phyloP scores from a whole-genome alignment of 345 rosid species.

The Gossypium rotundifolium region DNA sequence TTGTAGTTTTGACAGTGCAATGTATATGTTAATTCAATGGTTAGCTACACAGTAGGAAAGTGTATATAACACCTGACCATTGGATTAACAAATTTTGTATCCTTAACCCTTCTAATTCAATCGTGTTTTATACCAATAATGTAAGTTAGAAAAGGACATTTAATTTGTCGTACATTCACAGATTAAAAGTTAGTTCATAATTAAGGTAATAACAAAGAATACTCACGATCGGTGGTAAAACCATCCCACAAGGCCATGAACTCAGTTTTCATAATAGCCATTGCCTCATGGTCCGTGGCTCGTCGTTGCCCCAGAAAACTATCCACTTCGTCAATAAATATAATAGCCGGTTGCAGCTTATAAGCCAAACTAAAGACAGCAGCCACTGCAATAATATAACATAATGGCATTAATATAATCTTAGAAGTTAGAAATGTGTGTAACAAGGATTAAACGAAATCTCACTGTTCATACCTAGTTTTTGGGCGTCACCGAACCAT shows the following conservation, averaged over 20 bases:
- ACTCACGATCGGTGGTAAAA: constrained; percentile 93
- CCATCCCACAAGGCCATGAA: constrained; percentile 99
- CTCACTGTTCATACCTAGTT: background rate
- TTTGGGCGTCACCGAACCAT: constrained; percentile 17
- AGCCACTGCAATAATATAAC: constrained; percentile 49
- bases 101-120: background rate
- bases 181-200: background rate
- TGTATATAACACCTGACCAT: background rate
- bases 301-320: constrained; percentile 93
- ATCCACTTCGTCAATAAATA: constrained; percentile 91
- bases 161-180: background rate
- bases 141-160: background rate
- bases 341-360: constrained; percentile 93
- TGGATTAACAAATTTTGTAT: background rate
- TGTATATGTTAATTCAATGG: background rate
- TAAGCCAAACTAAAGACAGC: constrained; percentile 90
- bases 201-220: background rate
- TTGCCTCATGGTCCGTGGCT: constrained; percentile 70
- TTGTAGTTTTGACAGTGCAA: background rate
- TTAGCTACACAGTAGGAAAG: background rate
- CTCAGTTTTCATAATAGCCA: constrained; percentile 90
- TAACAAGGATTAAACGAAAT: background rate
- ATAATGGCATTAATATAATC: background rate
- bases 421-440: background rate
- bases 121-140: background rate